A percentile compares a stretch with the other conserved stretches of the same genome.
phyloP scores from a whole-genome alignment of 495 filamentous ascomycete species.

The Parathielavia appendiculata region DNA sequence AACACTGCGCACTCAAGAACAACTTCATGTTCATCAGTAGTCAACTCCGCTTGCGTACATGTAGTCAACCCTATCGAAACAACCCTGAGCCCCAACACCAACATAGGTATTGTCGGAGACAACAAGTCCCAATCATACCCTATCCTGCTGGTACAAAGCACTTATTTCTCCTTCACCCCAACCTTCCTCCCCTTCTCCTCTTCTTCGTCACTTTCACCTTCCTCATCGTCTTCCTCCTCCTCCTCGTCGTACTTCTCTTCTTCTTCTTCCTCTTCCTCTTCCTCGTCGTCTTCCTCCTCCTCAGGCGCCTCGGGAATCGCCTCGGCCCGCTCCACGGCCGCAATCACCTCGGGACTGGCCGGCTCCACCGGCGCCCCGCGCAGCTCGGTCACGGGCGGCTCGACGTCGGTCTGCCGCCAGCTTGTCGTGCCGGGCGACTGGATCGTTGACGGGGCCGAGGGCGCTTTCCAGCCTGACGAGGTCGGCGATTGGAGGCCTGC shows the following conservation, averaged over 20 bases:
- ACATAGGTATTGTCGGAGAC: no score
- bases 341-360: slow-evolving; percentile 36
- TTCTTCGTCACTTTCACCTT: slow-evolving; percentile 17
- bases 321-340: slow-evolving; percentile 36
- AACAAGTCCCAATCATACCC: no score
- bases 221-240: slow-evolving; percentile 13
- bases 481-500: slow-evolving; percentile 37
- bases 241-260: slow-evolving; percentile 31
- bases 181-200: slow-evolving; percentile 23
- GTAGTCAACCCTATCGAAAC: no score
- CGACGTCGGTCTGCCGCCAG: slow-evolving; percentile 42
- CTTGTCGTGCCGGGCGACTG: slow-evolving; percentile 44
- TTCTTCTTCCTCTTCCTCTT: slow-evolving; percentile 25
- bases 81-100: no score
- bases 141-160: no score
- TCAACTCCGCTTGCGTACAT: no score
- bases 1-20: no score
- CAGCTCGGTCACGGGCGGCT: slow-evolving; percentile 31
- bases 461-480: slow-evolving; percentile 30
- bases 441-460: slow-evolving; percentile 17
- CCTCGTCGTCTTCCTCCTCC: slow-evolving; percentile 25
- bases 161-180: neutral
- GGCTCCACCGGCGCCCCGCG: slow-evolving; percentile 28
- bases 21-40: no score
- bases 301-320: slow-evolving; percentile 35